phyloP scores from a whole-genome alignment of 495 filamentous ascomycete species.

The Geoglossum glabrum region DNA sequence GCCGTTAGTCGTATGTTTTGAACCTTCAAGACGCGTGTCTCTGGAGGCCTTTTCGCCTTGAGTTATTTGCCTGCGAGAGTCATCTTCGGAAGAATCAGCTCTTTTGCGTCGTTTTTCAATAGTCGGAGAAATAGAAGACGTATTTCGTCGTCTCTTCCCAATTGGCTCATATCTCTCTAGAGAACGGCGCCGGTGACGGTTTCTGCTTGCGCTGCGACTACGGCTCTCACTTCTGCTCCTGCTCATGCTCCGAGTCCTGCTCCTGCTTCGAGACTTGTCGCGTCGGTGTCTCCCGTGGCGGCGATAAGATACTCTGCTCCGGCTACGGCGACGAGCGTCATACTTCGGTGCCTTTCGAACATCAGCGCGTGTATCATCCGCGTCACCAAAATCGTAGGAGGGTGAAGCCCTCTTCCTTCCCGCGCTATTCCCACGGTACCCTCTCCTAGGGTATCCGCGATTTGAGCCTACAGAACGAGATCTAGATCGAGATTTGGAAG shows the following conservation, averaged over 20 bases:
- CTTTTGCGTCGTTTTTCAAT: constrained; percentile 28
- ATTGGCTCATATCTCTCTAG: constrained; percentile 31
- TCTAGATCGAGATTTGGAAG: constrained; percentile 15
- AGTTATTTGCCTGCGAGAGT: background rate
- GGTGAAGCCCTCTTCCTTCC: constrained; percentile 12
- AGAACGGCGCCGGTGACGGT: constrained; percentile 17
- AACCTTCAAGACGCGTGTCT: background rate
- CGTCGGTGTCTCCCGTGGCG: constrained; percentile 29
- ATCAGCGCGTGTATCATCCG: constrained; percentile 27
- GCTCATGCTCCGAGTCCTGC: constrained; percentile 21
- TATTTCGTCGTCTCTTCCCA: constrained; percentile 26
- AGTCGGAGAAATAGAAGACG: constrained; percentile 31
- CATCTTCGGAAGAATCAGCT: constrained; percentile 36
- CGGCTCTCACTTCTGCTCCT: constrained; percentile 23
- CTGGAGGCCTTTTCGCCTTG: background rate
- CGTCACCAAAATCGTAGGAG: constrained; percentile 23
- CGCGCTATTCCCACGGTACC: background rate
- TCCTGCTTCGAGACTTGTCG: constrained; percentile 24
- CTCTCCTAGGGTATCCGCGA: constrained; percentile 6
- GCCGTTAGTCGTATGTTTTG: background rate
- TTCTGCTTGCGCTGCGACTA: constrained; percentile 17
- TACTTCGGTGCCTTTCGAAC: constrained; percentile 24
- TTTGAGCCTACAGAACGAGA: constrained; percentile 10
- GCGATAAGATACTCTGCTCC: background rate
- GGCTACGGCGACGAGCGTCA: constrained; percentile 23